A percentile compares a stretch with the other conserved stretches of the same genome.
phyloP scores from a whole-genome alignment of 2,329 filamentous ascomycete species.

The Scedosporium apiospermum region DNA sequence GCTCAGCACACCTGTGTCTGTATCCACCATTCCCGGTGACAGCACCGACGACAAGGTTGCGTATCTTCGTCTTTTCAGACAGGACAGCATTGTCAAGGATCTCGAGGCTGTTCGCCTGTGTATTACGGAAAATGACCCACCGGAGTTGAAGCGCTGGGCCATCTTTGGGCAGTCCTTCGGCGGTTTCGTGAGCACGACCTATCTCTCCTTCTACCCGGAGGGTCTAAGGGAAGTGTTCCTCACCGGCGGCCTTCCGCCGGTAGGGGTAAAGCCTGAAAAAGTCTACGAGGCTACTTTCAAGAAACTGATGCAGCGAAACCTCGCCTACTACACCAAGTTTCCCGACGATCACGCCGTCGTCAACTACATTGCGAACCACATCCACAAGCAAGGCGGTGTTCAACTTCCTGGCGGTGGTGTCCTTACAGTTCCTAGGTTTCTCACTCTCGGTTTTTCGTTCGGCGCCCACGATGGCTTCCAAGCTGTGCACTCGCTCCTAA shows the following conservation, averaged over 20 bases:
- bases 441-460: constrained; percentile 69
- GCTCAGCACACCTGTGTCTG: constrained; percentile 69
- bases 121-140: constrained; percentile 60
- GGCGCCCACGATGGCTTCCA: constrained; percentile 74
- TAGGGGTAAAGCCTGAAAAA: constrained; percentile 61
- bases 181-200: constrained; percentile 76
- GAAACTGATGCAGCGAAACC: constrained; percentile 62
- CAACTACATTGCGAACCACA: constrained; percentile 53
- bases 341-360: constrained; percentile 68
- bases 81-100: constrained; percentile 83
- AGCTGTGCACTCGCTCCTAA: constrained; percentile 61
- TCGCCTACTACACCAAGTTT: constrained; percentile 74
- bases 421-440: constrained; percentile 64
- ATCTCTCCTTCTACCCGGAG: constrained; percentile 71
- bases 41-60: constrained; percentile 59
- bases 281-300: constrained; percentile 66
- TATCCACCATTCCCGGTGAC: constrained; percentile 53
- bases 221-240: constrained; percentile 76
- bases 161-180: constrained; percentile 89
- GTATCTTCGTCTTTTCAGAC: constrained; percentile 77
- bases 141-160: constrained; percentile 68
- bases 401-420: constrained; percentile 61
- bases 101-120: constrained; percentile 75
- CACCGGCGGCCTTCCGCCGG: constrained; percentile 72
- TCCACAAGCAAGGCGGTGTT: constrained; percentile 47